Evolutionary conservation across 768 basidiomycete genomes (phyloP).

Genomic region (Lanmaoa rubissima): DNA sequence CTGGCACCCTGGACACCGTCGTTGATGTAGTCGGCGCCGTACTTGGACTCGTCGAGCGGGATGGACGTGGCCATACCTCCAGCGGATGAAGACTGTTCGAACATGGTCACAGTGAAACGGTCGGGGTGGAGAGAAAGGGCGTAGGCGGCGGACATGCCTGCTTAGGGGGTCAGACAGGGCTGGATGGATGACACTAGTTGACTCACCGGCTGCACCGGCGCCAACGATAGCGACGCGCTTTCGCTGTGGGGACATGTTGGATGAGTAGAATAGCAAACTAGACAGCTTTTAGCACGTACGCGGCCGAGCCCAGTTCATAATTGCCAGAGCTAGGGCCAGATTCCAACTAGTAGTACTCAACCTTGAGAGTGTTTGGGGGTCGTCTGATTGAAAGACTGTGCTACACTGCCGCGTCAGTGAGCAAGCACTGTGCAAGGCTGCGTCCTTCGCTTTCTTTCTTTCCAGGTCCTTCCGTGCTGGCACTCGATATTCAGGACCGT

Average conservation of each 20-base stretch:
- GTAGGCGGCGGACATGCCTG: neutral
- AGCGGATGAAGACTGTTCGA: neutral
- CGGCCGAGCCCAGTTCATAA: neutral
- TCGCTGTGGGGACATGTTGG: neutral
- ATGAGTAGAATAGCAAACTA: neutral
- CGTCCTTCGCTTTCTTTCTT: neutral
- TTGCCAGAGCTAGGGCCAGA: no score
- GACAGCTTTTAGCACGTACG: neutral
- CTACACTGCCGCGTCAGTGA: neutral
- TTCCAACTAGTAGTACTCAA: no score
- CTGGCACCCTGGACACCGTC: neutral
- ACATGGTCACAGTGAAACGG: neutral
- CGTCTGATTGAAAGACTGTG: no score
- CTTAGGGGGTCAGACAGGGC: neutral
- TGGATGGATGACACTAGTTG: no score
- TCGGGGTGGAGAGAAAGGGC: neutral
- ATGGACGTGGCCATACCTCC: neutral
- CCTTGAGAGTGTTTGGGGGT: neutral
- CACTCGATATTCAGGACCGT: constrained; percentile 3
- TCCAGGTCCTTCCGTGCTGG: constrained; percentile 30
- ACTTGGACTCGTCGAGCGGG: neutral
- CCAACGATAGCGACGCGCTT: neutral
- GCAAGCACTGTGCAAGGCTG: neutral
- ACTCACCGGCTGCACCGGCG: neutral
- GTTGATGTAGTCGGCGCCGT: neutral